Evolutionary conservation across 2,329 filamentous ascomycete species (phyloP).

Genomic region (Aspergillus pseudotamarii): DNA sequence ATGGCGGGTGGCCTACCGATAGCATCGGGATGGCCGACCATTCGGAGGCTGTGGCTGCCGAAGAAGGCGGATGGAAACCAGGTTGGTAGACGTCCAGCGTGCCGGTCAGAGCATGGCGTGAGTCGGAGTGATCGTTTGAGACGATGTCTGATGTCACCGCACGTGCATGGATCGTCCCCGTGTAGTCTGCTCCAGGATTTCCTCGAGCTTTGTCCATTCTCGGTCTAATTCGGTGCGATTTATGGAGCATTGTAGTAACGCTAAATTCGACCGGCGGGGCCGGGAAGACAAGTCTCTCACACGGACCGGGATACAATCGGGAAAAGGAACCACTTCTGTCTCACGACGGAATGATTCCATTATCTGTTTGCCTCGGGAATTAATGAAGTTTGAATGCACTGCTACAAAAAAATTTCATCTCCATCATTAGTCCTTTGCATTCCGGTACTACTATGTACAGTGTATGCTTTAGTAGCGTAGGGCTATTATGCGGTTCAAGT

Average conservation of each 20-base stretch:
- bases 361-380: neutral
- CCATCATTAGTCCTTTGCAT: neutral
- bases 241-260: neutral
- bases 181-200: neutral
- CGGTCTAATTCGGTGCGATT: neutral
- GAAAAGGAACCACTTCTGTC: constrained; percentile 1
- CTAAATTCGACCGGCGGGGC: neutral
- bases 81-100: neutral
- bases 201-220: neutral
- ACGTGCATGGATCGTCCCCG: neutral
- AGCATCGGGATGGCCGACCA: constrained; percentile 12
- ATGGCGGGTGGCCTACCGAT: constrained; percentile 5
- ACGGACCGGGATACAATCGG: constrained; percentile 1
- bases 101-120: constrained; percentile 1
- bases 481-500: neutral
- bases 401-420: neutral
- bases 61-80: neutral
- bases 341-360: neutral
- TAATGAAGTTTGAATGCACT: neutral
- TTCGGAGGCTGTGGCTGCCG: neutral
- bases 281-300: neutral
- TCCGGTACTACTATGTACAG: neutral
- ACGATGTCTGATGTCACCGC: constrained; percentile 11
- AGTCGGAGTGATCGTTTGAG: constrained; percentile 7
- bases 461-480: neutral